These are phyloP conservation scores for Sclerotinia borealis DNA, from an alignment of 2,329 filamentous ascomycete genomes.

Conservation along the genomic window DNA sequence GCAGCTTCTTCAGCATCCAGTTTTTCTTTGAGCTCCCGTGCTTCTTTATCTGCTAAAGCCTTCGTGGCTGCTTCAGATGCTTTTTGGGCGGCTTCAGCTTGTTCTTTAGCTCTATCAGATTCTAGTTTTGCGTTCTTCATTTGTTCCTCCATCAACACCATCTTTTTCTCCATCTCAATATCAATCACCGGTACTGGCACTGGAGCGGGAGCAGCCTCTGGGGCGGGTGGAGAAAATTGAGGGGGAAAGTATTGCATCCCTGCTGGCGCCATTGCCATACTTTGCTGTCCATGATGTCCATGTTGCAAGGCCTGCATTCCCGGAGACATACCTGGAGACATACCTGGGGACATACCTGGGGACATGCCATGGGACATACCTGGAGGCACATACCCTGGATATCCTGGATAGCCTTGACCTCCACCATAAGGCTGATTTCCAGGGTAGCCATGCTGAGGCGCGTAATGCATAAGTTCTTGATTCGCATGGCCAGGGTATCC, in stretches of 20 bases:
- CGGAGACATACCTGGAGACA: background rate
- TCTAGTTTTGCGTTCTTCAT: slow-evolving; percentile 39
- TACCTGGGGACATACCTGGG: slow-evolving; percentile 15
- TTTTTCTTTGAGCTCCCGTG: slow-evolving; percentile 30
- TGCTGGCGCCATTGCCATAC: slow-evolving; percentile 1
- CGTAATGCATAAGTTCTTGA: slow-evolving; percentile 32
- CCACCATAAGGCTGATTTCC: background rate
- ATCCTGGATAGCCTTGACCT: slow-evolving; percentile 22
- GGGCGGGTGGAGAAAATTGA: slow-evolving; percentile 24
- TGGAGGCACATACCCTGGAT: slow-evolving; percentile 20
- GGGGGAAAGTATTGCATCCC: slow-evolving; percentile 23
- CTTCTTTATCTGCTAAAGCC: slow-evolving; percentile 39
- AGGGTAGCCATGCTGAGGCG: slow-evolving; percentile 20
- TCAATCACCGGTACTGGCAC: slow-evolving; percentile 14
- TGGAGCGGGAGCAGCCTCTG: slow-evolving; percentile 18
- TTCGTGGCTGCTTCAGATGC: slow-evolving; percentile 33
- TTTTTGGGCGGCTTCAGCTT: slow-evolving; percentile 33
- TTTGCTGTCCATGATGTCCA: slow-evolving; percentile 4
- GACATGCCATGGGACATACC: slow-evolving; percentile 14
- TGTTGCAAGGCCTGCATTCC: slow-evolving; percentile 7
- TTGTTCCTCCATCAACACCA: slow-evolving; percentile 56
- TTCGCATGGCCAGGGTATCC: slow-evolving; percentile 18
- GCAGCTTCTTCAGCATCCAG: slow-evolving; percentile 31
- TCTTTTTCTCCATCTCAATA: slow-evolving; percentile 43
- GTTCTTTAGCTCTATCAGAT: slow-evolving; percentile 27